A percentile compares a stretch with the other conserved stretches of the same genome.
These are phyloP conservation scores for Buxus sempervirens DNA, from an alignment of 164 flowering plant species.

Conservation along the genomic window DNA sequence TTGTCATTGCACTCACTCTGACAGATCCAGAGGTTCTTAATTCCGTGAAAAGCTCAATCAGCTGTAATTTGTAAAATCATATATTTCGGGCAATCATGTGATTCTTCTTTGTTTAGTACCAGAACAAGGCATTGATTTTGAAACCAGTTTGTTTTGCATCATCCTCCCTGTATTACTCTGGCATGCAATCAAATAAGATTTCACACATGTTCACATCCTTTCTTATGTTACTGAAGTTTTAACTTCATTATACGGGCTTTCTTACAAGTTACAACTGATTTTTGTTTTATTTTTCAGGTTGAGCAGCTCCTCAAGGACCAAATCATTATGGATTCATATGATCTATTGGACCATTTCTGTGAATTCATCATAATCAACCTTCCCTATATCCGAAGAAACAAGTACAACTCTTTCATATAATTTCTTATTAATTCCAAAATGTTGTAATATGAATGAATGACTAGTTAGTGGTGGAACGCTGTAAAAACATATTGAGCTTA, in stretches of 20 bases:
- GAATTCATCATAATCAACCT: constrained; percentile 55
- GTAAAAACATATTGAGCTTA: too few species aligned
- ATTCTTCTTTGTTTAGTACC: background rate
- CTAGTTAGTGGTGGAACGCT: too few species aligned
- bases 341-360: constrained; percentile 57
- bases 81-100: background rate
- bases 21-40: too few species aligned
- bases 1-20: too few species aligned
- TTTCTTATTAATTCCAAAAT: background rate
- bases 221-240: too few species aligned
- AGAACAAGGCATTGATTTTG: background rate
- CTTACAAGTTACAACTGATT: background rate
- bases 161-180: too few species aligned
- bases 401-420: constrained; percentile 27
- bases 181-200: too few species aligned
- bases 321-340: constrained; percentile 41
- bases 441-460: background rate
- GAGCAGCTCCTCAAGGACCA: constrained; percentile 67
- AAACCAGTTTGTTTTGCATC: too few species aligned
- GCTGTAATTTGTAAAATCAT: background rate
- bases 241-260: too few species aligned
- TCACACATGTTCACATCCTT: too few species aligned
- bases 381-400: constrained; percentile 64
- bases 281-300: constrained; percentile 37
- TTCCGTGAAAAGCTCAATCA: too few species aligned